These are phyloP conservation scores for Nemania diffusa DNA, from an alignment of 2,329 filamentous ascomycete genomes.

Conservation along the genomic window DNA sequence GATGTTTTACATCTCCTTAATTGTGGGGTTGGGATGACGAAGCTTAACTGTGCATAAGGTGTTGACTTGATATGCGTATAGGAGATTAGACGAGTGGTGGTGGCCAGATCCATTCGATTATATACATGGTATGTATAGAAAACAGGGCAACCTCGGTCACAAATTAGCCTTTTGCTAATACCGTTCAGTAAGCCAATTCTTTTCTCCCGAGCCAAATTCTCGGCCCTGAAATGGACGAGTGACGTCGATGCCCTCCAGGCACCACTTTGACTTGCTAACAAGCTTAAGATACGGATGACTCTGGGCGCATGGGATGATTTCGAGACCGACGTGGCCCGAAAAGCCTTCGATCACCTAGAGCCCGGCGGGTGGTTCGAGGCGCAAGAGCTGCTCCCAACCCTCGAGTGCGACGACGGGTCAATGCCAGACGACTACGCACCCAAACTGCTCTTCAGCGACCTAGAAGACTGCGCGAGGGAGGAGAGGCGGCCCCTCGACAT, in stretches of 20 bases:
- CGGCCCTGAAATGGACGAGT: neutral
- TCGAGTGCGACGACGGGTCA: slow-evolving; percentile 59
- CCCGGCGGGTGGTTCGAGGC: slow-evolving; percentile 67
- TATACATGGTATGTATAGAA: slow-evolving; percentile 53
- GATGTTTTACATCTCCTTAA: no score
- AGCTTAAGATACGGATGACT: slow-evolving; percentile 55
- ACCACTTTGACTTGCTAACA: slow-evolving; percentile 1
- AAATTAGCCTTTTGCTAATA: neutral
- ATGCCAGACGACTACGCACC: slow-evolving; percentile 54
- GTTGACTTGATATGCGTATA: neutral
- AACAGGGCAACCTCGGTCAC: neutral
- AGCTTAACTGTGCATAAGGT: neutral
- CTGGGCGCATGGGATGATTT: slow-evolving; percentile 62
- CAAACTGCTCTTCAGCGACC: slow-evolving; percentile 54
- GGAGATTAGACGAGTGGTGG: slow-evolving; percentile 60
- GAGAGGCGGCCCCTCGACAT: slow-evolving; percentile 54
- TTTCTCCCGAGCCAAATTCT: neutral
- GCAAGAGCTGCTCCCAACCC: slow-evolving; percentile 57
- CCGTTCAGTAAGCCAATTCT: slow-evolving; percentile 7
- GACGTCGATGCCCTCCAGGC: neutral
- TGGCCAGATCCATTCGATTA: slow-evolving; percentile 66
- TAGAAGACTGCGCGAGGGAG: slow-evolving; percentile 52
- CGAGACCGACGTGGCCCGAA: slow-evolving; percentile 60
- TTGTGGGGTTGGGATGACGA: slow-evolving; percentile 4
- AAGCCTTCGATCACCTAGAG: slow-evolving; percentile 60